A percentile compares a stretch with the other conserved stretches of the same genome.
Conservation (phyloP, 768 basidiomycete genomes). For the Lactarius pseudohatsudake region DNA sequence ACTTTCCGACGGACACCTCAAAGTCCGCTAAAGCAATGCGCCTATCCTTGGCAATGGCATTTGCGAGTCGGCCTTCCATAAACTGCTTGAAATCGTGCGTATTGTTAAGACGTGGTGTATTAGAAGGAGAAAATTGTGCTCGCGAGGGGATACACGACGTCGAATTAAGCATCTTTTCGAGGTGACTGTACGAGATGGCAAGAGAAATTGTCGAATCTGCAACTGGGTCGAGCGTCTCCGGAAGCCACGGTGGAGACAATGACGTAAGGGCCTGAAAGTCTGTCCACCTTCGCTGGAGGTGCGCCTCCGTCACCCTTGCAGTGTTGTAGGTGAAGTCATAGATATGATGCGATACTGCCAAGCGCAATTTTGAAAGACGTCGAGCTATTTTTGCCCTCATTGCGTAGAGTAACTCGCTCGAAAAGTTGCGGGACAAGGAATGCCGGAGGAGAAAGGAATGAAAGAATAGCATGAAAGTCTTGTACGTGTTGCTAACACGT, state of each 20-base stretch:
- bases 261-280: slow-evolving; percentile 3
- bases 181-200: background rate
- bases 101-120: background rate
- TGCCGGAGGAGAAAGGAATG: slow-evolving; percentile 14
- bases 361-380: slow-evolving; percentile 27
- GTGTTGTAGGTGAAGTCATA: background rate
- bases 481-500: slow-evolving; percentile 38
- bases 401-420: slow-evolving; percentile 35
- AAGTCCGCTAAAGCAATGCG: slow-evolving; percentile 19
- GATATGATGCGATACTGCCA: slow-evolving; percentile 10
- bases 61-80: slow-evolving; percentile 1
- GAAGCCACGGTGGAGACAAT: background rate
- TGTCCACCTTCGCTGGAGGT: slow-evolving; percentile 14
- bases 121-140: background rate
- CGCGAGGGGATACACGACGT: background rate
- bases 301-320: background rate
- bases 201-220: slow-evolving; percentile 16
- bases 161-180: slow-evolving; percentile 1
- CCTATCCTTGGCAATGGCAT: background rate
- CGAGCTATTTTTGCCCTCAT: slow-evolving; percentile 35
- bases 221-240: background rate
- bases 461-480: slow-evolving; percentile 48
- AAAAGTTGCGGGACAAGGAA: slow-evolving; percentile 32
- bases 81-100: slow-evolving; percentile 5
- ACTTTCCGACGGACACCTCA: slow-evolving; percentile 10